A percentile compares a stretch with the other conserved stretches of the same genome.
These are phyloP conservation scores for Grammothele lineata DNA, from an alignment of 768 basidiomycete species.

Conservation along the genomic window DNA sequence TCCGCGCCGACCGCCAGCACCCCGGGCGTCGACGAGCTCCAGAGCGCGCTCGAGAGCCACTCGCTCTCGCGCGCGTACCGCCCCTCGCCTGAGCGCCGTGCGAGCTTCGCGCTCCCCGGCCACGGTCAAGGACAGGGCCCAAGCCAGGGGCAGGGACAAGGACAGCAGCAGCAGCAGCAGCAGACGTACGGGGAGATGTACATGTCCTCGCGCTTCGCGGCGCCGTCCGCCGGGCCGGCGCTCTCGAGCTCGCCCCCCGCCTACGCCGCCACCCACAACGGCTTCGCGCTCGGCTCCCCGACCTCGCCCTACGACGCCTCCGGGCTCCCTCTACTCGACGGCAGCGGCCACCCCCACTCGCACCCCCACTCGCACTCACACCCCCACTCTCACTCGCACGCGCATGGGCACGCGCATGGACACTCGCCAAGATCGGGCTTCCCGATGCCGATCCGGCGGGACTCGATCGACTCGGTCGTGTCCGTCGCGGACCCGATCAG, in stretches of 20 bases:
- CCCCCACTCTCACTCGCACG: background rate
- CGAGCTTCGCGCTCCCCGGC: constrained; percentile 3
- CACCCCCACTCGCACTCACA: background rate
- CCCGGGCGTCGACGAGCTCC: constrained; percentile 10
- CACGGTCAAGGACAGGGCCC: background rate
- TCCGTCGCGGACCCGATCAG: constrained; percentile 21
- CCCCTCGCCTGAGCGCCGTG: constrained; percentile 7
- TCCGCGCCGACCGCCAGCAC: constrained; percentile 7
- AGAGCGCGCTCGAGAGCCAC: constrained; percentile 10
- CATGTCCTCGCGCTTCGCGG: background rate
- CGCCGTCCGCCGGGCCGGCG: background rate
- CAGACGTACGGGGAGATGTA: too few relatives aligned
- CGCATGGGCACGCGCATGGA: background rate
- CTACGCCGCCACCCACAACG: background rate
- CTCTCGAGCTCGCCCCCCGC: constrained; percentile 2
- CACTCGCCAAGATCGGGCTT: constrained; percentile 16
- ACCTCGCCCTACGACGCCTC: background rate
- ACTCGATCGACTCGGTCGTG: constrained; percentile 12
- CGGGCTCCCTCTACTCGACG: background rate
- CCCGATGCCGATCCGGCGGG: constrained; percentile 16
- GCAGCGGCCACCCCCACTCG: background rate
- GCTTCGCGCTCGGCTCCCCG: constrained; percentile 3
- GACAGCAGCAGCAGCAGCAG: background rate
- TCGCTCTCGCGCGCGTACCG: constrained; percentile 1
- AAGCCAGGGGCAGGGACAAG: background rate